Evolutionary conservation across 1,284 basidiomycete genomes (phyloP), one percentile per base, ranked within the genome.

Genomic region (Mixia osmundae): DNA sequence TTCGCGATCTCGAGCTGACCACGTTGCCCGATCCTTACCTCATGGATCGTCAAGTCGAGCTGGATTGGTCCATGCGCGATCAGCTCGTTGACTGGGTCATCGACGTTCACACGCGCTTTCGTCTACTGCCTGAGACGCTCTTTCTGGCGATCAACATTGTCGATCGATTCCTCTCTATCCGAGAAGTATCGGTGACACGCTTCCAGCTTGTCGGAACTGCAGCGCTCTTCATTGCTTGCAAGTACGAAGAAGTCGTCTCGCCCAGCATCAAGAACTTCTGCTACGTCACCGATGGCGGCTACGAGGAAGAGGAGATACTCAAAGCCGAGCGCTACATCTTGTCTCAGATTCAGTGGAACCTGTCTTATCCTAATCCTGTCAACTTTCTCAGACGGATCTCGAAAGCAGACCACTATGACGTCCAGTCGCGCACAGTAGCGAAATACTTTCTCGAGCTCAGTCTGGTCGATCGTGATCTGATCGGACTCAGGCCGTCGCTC

Each of bases 31-130:
- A 79, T 50, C 71, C 79, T 0, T 68, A 75, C 47, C 91, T 91
- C 58, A 91, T 91, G 78, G 67, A 75, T 26, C 71, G 65, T 47
- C 85, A 94, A 58, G 76, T 73, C 50, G 79, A 87, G 49, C 67
- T 94, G 23, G 73, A 75, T 3, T 91, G 83, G 83, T 52, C 54
- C 44, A 87, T 89, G 79, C 79, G 85, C 16, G 77, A 77, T 12
- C 79, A 94, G 46, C 69, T 97, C 23, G 76, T 77, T 43, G 89
- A 97, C 63, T 95, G 89, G 91, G 67, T 97, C 41, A 75, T 97
- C 47, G 85, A 95, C 60, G 76, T 94, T 16, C 89, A 97, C 57
- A 46, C 44, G 28, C n/a, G 20, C 49, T 94, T 95, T 65, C 75
- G 75, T 40, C 68, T 97, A 14, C 66, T 91, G 6, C 85, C 87